A percentile compares a stretch with the other conserved stretches of the same genome.
These are phyloP conservation scores for Fusarium udum DNA, from an alignment of 2,329 filamentous ascomycete species.

Conservation along the genomic window DNA sequence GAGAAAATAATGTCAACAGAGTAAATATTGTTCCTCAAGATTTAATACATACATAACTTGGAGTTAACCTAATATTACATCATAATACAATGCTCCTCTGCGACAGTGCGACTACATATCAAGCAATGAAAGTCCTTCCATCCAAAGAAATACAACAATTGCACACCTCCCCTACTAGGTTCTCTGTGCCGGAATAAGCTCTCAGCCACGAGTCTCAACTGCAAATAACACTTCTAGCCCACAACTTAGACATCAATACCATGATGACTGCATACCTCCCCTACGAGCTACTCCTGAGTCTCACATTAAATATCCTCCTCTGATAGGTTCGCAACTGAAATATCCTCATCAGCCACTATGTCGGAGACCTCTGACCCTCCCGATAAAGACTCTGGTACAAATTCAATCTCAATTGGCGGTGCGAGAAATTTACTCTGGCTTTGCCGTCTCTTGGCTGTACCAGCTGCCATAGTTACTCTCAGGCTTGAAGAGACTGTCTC, in stretches of 20 bases:
- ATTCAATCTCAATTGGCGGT: neutral
- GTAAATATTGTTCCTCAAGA: fast-evolving
- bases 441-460: neutral
- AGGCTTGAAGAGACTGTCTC: neutral
- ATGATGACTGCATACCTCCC: no score
- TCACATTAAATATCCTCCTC: fast-evolving
- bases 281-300: neutral
- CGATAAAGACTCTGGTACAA: neutral
- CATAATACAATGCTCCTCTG: neutral
- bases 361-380: neutral
- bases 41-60: neutral
- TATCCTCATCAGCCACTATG: neutral
- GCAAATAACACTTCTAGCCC: no score
- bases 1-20: no score
- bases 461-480: neutral
- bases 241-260: no score
- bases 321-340: neutral
- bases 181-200: no score
- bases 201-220: no score
- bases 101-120: neutral
- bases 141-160: neutral
- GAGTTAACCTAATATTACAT: neutral
- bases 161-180: no score
- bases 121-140: neutral
- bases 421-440: neutral